phyloP scores from a whole-genome alignment of 495 filamentous ascomycete species.

The Melanomma pulvis-pyrius region DNA sequence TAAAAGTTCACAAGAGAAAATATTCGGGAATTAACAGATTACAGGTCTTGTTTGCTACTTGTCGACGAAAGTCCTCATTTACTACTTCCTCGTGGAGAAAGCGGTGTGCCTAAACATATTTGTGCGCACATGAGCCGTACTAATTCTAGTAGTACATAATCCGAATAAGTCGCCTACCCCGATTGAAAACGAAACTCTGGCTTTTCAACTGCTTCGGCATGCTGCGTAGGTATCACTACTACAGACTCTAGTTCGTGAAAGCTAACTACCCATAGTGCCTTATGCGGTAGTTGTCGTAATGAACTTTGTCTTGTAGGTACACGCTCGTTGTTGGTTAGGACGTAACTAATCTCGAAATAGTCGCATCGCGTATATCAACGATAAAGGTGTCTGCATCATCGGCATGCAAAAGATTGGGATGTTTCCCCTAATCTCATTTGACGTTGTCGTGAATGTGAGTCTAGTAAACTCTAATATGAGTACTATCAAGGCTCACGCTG shows the following conservation, averaged over 20 bases:
- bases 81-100: constrained; percentile 58
- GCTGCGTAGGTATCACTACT: constrained; percentile 45
- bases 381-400: constrained; percentile 55
- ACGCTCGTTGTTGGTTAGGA: not conserved
- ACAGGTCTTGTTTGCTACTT: constrained; percentile 51
- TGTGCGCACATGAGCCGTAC: not conserved
- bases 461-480: not conserved
- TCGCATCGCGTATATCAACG: constrained; percentile 50
- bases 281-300: constrained; percentile 52
- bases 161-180: constrained; percentile 46
- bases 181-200: constrained; percentile 54
- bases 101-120: constrained; percentile 45
- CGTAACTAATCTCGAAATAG: constrained; percentile 31
- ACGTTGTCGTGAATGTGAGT: constrained; percentile 53
- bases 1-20: not conserved
- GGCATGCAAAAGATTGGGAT: constrained; percentile 55
- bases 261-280: constrained; percentile 42
- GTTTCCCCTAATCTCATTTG: constrained; percentile 56
- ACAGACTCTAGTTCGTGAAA: not conserved
- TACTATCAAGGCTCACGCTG: constrained; percentile 36
- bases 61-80: constrained; percentile 58
- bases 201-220: constrained; percentile 58
- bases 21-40: not conserved
- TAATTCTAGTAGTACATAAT: constrained; percentile 51
- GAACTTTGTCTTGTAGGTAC: constrained; percentile 56